Evolutionary conservation across 2,329 filamentous ascomycete genomes (phyloP).

Genomic region (Paracoccidioides lutzii): DNA sequence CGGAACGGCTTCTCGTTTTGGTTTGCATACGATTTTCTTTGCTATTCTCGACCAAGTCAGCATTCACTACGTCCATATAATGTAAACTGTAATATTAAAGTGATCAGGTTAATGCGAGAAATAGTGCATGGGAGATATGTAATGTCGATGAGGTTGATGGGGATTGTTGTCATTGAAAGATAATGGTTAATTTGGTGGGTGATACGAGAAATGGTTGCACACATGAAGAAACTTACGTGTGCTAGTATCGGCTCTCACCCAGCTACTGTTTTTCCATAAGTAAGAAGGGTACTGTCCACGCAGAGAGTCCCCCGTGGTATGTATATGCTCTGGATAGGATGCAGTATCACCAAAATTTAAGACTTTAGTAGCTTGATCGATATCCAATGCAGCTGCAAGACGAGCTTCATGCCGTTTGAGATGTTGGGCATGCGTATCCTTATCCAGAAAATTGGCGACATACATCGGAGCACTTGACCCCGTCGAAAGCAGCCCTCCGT

Average conservation of each 20-base stretch:
- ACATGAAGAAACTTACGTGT: slow-evolving; percentile 21
- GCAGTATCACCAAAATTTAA: slow-evolving; percentile 40
- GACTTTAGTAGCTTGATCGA: slow-evolving; percentile 57
- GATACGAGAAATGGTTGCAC: neutral
- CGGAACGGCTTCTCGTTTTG: slow-evolving; percentile 42
- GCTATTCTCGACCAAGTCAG: slow-evolving; percentile 12
- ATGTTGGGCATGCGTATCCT: slow-evolving; percentile 44
- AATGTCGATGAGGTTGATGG: too few species aligned
- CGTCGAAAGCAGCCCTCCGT: slow-evolving; percentile 52
- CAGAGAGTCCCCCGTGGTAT: neutral
- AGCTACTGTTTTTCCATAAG: neutral
- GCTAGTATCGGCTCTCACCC: slow-evolving; percentile 20
- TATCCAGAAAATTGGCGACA: slow-evolving; percentile 43
- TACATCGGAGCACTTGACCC: slow-evolving; percentile 58
- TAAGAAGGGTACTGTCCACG: neutral
- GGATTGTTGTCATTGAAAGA: too few species aligned
- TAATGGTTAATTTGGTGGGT: neutral
- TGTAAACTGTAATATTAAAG: neutral
- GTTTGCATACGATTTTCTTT: slow-evolving; percentile 14
- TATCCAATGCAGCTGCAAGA: slow-evolving; percentile 66
- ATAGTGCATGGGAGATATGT: too few species aligned
- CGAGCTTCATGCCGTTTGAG: slow-evolving; percentile 57
- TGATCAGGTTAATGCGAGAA: neutral
- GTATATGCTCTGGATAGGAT: neutral
- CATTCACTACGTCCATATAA: neutral